Percentiles rank a stretch among this genome's conserved stretches.
phyloP scores from a whole-genome alignment of 169 alveolate genomes.

The Babesia caballi region DNA sequence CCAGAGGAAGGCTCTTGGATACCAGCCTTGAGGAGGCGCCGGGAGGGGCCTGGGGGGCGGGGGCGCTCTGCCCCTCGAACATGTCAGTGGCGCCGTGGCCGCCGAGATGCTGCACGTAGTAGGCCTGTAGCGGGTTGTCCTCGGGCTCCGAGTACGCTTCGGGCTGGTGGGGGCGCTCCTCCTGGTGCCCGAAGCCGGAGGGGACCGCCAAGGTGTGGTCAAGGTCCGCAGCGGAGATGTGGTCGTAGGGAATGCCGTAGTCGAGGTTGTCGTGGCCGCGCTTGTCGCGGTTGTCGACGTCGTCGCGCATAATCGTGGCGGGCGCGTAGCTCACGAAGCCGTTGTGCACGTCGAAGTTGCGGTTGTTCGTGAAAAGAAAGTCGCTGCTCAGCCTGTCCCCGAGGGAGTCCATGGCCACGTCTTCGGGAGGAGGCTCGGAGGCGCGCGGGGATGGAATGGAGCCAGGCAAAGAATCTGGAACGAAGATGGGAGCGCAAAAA shows the following conservation, averaged over 20 bases:
- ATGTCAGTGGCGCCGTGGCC: neutral
- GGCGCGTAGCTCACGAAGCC: neutral
- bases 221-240: neutral
- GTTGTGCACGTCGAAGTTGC: neutral
- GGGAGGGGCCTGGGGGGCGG: neutral
- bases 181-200: neutral
- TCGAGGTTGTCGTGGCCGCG: neutral
- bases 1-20: constrained; percentile 24
- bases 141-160: neutral
- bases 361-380: neutral
- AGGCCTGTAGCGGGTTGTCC: constrained; percentile 25
- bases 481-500: neutral
- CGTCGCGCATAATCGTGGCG: constrained; percentile 2
- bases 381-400: constrained; percentile 5
- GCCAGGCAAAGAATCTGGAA: too few relatives aligned
- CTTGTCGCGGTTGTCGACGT: neutral
- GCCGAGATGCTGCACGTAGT: constrained; percentile 39
- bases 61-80: constrained; percentile 10
- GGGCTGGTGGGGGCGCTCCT: neutral
- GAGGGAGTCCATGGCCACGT: neutral
- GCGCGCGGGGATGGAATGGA: too few relatives aligned
- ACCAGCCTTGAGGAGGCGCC: constrained; percentile 1
- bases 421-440: too few relatives aligned
- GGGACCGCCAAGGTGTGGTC: neutral
- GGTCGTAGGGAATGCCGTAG: constrained; percentile 18